A percentile compares a stretch with the other conserved stretches of the same genome.
These are phyloP conservation scores for Boletus pseudo-olivaceus DNA, from an alignment of 768 basidiomycete genomes.

Conservation along the genomic window DNA sequence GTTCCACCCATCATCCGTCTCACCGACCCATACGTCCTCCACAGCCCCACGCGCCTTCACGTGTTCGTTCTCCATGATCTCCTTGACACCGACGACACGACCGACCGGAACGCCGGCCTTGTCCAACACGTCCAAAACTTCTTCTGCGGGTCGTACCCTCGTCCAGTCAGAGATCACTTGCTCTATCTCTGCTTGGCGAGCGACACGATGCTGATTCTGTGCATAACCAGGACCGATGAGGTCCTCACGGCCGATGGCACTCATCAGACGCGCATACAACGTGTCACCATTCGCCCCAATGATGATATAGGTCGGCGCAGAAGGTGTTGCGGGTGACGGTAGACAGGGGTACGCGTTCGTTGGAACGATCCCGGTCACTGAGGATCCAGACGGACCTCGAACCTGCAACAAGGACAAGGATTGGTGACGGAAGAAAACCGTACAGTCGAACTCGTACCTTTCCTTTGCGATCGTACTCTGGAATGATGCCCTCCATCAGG, in stretches of 20 bases:
- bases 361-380: slow-evolving; percentile 71
- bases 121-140: slow-evolving; percentile 50
- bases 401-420: slow-evolving; percentile 34
- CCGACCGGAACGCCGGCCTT: slow-evolving; percentile 61
- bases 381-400: slow-evolving; percentile 71
- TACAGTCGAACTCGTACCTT: slow-evolving; percentile 39
- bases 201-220: slow-evolving; percentile 42
- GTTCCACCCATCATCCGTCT: slow-evolving; percentile 46
- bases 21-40: slow-evolving; percentile 53
- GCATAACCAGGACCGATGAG: slow-evolving; percentile 52
- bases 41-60: slow-evolving; percentile 51
- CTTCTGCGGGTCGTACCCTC: slow-evolving; percentile 42
- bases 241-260: slow-evolving; percentile 53
- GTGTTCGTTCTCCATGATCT: slow-evolving; percentile 59
- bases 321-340: slow-evolving; percentile 39
- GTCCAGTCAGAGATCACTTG: slow-evolving; percentile 63
- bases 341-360: slow-evolving; percentile 72
- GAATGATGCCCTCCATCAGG: slow-evolving; percentile 74
- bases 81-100: slow-evolving; percentile 58
- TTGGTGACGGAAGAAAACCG: not conserved
- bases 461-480: slow-evolving; percentile 69
- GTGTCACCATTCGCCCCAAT: slow-evolving; percentile 73
- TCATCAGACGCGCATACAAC: slow-evolving; percentile 67
- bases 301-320: slow-evolving; percentile 53
- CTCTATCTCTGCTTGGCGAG: slow-evolving; percentile 51